Evolutionary conservation across 2,329 filamentous ascomycete genomes (phyloP), one percentile per base, ranked within the genome.

Genomic region (Volutella citrinella): DNA sequence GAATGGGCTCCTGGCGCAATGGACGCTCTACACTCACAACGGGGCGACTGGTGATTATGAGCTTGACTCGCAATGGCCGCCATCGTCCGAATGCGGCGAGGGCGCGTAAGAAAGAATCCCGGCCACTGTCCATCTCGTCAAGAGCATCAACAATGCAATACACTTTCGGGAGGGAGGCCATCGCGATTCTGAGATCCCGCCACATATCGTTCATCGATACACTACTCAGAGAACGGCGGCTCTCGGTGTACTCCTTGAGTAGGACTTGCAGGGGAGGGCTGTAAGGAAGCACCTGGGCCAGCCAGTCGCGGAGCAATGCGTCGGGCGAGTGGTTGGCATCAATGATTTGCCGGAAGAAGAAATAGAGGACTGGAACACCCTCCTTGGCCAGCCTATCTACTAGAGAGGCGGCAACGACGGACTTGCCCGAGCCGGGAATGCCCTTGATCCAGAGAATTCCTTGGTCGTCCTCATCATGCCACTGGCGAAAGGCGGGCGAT

Each of bases 91-190:
- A 43, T 0, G 40, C 32, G 3, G 48, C 49, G 1, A 70, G 43
- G 5, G 40, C 32, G 7, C 49, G 30, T 2, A 67, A 38, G 22
- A 67, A 63, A 4, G 14, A 7, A 0, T 36, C 27, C 6, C 61
- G 55, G 19, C 63, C 51, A 1, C 49, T 57, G 27, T 65, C 60
- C 59, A 70, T 68, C 46, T 71, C 66, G 40, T 70, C 68, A 4
- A 70, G 46, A 2, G 65, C 65, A 42, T 69, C 65, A 1, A 51
- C 56, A 5, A 70, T 52, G 29, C 58, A 62, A 34, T 63, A 69
- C 1, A 55, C 61, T 19, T 37, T 38, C 3, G 37, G 32, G 12
- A 40, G 20, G 10, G 17, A 9, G 8, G 35, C 13, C 28, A 45
- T 38, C 20, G 50, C 36, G 39, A 37, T 23, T 32, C 31, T 18